phyloP scores from a whole-genome alignment of 352 stramenopile species.

The Phytophthora pluvialis region DNA sequence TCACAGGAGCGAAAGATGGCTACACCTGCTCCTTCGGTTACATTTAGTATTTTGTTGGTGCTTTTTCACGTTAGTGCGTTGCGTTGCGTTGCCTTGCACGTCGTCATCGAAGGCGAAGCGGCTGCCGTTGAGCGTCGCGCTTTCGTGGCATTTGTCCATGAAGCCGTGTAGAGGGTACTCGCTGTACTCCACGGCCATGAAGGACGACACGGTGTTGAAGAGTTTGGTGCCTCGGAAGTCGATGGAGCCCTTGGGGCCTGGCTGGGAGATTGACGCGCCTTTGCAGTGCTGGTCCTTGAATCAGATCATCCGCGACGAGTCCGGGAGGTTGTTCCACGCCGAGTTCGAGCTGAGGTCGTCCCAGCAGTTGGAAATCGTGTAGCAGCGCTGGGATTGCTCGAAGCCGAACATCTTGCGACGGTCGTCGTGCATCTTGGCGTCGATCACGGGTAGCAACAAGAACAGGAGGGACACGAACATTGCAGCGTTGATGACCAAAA shows the following conservation, averaged over 20 bases:
- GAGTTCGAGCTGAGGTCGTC: not conserved
- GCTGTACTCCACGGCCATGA: not conserved
- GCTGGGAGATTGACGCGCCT: not conserved
- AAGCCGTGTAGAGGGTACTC: not conserved
- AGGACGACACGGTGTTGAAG: not conserved
- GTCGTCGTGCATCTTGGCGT: not conserved
- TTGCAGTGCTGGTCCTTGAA: not conserved
- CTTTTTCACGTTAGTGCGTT: no score
- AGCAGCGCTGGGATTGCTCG: not conserved
- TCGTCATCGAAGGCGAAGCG: not conserved
- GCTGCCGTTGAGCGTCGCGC: not conserved
- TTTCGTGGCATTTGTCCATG: not conserved
- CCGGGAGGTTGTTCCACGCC: not conserved
- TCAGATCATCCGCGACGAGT: not conserved
- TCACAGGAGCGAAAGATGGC: conserved; percentile 20
- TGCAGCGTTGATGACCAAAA: not conserved
- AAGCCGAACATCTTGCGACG: conserved; percentile 3
- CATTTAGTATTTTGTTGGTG: not conserved
- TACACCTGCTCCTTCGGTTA: not conserved
- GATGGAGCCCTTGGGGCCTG: not conserved
- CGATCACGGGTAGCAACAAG: not conserved
- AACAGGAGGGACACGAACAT: not conserved
- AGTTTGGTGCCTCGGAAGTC: conserved; percentile 2
- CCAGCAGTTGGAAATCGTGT: not conserved
- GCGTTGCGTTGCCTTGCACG: not conserved